Percentiles rank a stretch among this genome's conserved stretches.
These are phyloP conservation scores for Dionaea muscipula DNA, from an alignment of 179 eudicot genomes.

Conservation along the genomic window DNA sequence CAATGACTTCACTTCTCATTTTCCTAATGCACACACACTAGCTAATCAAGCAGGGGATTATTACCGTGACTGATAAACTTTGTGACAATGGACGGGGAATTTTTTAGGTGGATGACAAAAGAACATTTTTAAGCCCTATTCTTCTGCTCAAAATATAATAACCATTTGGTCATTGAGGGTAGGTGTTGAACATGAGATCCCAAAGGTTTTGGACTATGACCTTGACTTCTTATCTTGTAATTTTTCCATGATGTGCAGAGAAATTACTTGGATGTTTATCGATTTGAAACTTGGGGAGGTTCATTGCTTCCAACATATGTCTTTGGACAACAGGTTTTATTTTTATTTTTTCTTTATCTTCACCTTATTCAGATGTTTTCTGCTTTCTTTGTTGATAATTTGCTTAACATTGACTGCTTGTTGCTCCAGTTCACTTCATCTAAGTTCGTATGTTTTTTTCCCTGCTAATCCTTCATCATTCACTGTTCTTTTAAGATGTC, in stretches of 20 bases:
- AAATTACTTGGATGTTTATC: conserved; percentile 86
- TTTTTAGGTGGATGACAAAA: too few relatives aligned
- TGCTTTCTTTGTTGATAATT: too few relatives aligned
- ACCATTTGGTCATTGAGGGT: not conserved
- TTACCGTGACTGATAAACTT: too few relatives aligned
- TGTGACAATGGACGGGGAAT: too few relatives aligned
- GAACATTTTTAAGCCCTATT: too few relatives aligned
- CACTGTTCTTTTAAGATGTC: not conserved
- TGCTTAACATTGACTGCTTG: too few relatives aligned
- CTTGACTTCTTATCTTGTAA: not conserved
- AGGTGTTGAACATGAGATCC: too few relatives aligned
- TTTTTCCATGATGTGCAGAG: conserved; percentile 33
- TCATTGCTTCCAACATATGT: conserved; percentile 69
- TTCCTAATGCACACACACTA: too few relatives aligned
- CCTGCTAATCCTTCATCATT: not conserved
- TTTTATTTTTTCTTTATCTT: not conserved
- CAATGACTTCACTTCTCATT: too few relatives aligned
- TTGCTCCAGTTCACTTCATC: not conserved
- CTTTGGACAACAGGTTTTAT: conserved; percentile 70
- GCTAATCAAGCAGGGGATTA: too few relatives aligned
- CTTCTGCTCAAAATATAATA: too few relatives aligned
- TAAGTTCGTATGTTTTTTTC: not conserved
- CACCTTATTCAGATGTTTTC: not conserved
- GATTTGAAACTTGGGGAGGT: conserved; percentile 87
- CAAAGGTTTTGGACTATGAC: not conserved